Conservation (phyloP, 176 grass and related monocot species). For the Juncus effusus region DNA sequence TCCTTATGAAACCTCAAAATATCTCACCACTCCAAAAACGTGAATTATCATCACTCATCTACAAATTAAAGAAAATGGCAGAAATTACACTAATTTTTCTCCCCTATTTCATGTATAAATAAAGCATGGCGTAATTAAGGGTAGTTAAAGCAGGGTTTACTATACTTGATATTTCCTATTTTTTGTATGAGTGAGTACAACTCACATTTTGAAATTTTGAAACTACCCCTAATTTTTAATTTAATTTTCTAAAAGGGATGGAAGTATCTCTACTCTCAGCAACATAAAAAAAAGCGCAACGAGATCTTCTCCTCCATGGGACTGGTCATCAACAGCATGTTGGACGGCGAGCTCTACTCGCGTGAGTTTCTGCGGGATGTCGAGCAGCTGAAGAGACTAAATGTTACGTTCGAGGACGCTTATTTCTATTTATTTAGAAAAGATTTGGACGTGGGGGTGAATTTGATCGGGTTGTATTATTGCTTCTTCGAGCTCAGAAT, state of each 20-base stretch:
- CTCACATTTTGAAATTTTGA: too few species aligned
- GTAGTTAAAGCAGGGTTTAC: too few species aligned
- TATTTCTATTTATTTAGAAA: constrained; percentile 15
- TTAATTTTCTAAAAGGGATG: neutral
- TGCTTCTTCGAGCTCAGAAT: neutral
- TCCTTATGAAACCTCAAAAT: too few species aligned
- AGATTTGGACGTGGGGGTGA: neutral
- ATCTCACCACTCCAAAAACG: too few species aligned
- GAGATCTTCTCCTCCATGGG: neutral
- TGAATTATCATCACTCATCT: too few species aligned
- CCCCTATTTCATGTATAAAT: too few species aligned
- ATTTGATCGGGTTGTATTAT: constrained; percentile 12
- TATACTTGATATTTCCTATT: too few species aligned
- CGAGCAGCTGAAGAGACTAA: neutral
- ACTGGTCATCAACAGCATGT: neutral
- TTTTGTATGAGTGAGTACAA: too few species aligned
- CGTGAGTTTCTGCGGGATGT: neutral
- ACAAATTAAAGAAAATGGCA: too few species aligned
- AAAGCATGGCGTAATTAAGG: too few species aligned
- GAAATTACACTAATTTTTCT: too few species aligned
- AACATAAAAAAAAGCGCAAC: neutral
- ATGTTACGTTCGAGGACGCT: constrained; percentile 3
- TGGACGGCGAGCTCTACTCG: neutral
- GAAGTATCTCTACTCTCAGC: neutral
- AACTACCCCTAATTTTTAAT: neutral